Evolutionary conservation across 345 rosid genomes (phyloP).

Genomic region (Lepidium sativum): DNA sequence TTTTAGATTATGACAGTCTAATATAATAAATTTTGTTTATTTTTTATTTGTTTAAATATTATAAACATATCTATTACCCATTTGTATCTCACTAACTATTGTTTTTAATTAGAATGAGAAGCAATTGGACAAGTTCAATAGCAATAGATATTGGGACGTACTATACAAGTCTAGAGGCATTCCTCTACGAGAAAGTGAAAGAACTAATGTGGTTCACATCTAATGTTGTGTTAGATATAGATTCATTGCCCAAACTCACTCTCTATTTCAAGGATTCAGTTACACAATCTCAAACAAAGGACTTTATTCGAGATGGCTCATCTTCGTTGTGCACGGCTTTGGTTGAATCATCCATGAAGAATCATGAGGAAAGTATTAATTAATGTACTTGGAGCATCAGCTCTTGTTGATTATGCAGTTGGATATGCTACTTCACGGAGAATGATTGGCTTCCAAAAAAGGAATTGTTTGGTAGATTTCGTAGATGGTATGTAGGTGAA

Average conservation of each 20-base stretch:
- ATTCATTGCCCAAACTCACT: conserved; percentile 20
- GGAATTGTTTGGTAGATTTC: conserved; percentile 23
- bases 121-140: conserved; percentile 4
- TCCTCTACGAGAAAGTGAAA: conserved; percentile 17
- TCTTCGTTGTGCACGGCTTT: conserved; percentile 25
- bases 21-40: no score
- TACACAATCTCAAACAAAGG: conserved; percentile 27
- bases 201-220: conserved; percentile 25
- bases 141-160: conserved; percentile 27
- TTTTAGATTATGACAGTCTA: no score
- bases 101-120: neutral
- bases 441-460: conserved; percentile 20
- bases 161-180: conserved; percentile 21
- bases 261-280: conserved; percentile 12
- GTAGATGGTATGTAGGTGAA: conserved; percentile 23
- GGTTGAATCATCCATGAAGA: conserved; percentile 10
- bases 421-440: conserved; percentile 17
- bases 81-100: neutral
- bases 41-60: no score
- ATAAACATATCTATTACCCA: no score
- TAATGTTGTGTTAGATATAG: conserved; percentile 11
- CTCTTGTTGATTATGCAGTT: conserved; percentile 20
- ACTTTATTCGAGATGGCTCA: conserved; percentile 17
- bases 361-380: conserved; percentile 2
- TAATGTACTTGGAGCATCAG: conserved; percentile 27